phyloP scores from a whole-genome alignment of 331 rosid species.

The Arachis monticola region DNA sequence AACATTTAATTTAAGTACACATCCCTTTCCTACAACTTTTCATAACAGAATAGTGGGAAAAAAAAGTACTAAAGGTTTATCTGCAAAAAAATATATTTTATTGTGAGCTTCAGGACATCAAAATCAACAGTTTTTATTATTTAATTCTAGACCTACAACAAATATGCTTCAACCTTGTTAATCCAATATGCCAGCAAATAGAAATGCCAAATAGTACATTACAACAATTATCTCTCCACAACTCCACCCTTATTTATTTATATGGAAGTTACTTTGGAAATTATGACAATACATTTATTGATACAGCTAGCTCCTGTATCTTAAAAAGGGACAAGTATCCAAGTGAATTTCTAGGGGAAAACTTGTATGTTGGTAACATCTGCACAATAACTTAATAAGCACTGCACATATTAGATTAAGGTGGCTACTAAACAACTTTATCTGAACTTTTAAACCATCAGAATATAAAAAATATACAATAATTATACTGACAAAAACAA shows the following conservation, averaged over 20 bases:
- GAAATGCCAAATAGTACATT: neutral
- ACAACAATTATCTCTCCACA: neutral
- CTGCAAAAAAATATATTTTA: neutral
- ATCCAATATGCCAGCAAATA: neutral
- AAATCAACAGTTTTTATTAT: neutral
- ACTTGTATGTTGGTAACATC: too few relatives aligned
- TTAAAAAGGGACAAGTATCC: neutral
- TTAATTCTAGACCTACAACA: neutral
- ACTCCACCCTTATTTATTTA: neutral
- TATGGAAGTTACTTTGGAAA: neutral
- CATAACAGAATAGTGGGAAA: neutral
- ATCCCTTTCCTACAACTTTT: too few relatives aligned
- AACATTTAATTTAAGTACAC: too few relatives aligned
- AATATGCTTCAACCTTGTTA: neutral
- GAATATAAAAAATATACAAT: too few relatives aligned
- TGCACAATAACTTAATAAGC: too few relatives aligned
- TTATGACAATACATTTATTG: neutral
- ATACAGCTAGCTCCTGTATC: too few relatives aligned
- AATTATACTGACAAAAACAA: too few relatives aligned
- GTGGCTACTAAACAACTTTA: too few relatives aligned
- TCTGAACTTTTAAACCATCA: too few relatives aligned
- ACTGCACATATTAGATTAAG: neutral
- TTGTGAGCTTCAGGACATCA: neutral
- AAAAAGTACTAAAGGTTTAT: neutral
- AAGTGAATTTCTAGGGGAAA: too few relatives aligned